phyloP scores from a whole-genome alignment of 192 early-diverging fungal genomes.

The Entophlyctis helioformis region DNA sequence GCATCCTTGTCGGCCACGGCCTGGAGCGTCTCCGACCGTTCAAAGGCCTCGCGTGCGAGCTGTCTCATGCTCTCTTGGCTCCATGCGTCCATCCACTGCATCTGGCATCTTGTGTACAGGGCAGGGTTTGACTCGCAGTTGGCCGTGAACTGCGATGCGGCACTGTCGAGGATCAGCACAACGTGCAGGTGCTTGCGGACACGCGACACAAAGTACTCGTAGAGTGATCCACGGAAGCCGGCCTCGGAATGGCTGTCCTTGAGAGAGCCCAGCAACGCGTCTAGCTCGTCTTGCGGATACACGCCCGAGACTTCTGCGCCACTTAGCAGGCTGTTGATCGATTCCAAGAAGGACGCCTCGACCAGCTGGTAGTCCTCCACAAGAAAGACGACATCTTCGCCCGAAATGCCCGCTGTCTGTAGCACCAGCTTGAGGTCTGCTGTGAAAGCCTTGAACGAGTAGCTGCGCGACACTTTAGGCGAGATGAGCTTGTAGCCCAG shows the following conservation, averaged over 20 bases:
- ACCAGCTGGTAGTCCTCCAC: conserved; percentile 43
- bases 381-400: conserved; percentile 28
- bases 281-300: conserved; percentile 42
- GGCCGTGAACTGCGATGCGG: conserved; percentile 16
- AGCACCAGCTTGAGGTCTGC: conserved; percentile 37
- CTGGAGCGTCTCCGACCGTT: conserved; percentile 3
- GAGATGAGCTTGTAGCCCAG: conserved; percentile 25
- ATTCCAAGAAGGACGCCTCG: conserved; percentile 30
- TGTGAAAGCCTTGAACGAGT: conserved; percentile 26
- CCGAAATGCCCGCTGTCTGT: conserved; percentile 23
- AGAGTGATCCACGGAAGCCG: conserved; percentile 33
- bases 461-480: conserved; percentile 23
- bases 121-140: conserved; percentile 47
- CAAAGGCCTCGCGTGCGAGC: conserved; percentile 15
- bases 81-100: conserved; percentile 40
- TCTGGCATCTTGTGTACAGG: conserved; percentile 35
- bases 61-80: conserved; percentile 27
- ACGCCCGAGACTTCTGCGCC: conserved; percentile 41
- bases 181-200: conserved; percentile 38
- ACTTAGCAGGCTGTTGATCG: conserved; percentile 40
- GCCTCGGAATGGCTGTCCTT: conserved; percentile 37
- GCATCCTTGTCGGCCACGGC: conserved; percentile 11
- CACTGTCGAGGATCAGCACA: conserved; percentile 32
- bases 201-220: conserved; percentile 39
- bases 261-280: conserved; percentile 21